Evolutionary conservation across 768 basidiomycete species (phyloP), one percentile per base, ranked within the genome.

Genomic region (Omphalotus guepiniiformis): DNA sequence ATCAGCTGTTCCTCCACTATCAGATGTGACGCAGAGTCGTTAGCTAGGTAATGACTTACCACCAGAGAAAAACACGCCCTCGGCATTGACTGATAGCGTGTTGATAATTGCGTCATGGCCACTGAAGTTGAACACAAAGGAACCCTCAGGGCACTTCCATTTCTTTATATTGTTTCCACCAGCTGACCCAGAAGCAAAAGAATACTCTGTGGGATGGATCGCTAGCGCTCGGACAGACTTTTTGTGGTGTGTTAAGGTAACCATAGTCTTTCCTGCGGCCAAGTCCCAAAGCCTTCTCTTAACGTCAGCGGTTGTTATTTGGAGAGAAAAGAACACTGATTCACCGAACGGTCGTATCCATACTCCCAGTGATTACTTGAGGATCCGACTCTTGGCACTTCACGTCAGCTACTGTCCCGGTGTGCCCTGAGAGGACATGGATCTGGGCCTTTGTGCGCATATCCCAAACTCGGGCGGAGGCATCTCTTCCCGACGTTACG

Each of bases 101-200:
- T 99, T 99, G 74, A 99, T 91, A 67, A 98, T 97, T 2, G 94
- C 91, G 52, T 96, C 93, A 64, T 98, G 96, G 0, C 96, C 96
- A 36, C 81, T 74, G 64, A 98, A 96, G 68, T 97, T 99, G 76
- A 88, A 91, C 3, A 98, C 95, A 54, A 99, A 98, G 2, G 81
- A 65, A 38, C 96, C 96, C 53, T 97, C 92, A 4, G 96, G 96
- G 57, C 93, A 97, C 58, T 95, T 96, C 95, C 95, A 99, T 65
- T 98, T 98, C 63, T 99, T 99, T 72, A 99, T 97, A 65, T 98
- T 98, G 73, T 97, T 97, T 1, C 94, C 96, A n/a, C 96, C 96
- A 0, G 95, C 89, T 21, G 91, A 93, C 40, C 89, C 96, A 3
- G 86, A 88, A 2, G 93, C 96, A 60, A 99, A 99, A 26, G 87